Evolutionary conservation across 78 protist genomes (phyloP), one percentile per base, ranked within the genome.

Genomic region (Dictyostelium citrinum): DNA sequence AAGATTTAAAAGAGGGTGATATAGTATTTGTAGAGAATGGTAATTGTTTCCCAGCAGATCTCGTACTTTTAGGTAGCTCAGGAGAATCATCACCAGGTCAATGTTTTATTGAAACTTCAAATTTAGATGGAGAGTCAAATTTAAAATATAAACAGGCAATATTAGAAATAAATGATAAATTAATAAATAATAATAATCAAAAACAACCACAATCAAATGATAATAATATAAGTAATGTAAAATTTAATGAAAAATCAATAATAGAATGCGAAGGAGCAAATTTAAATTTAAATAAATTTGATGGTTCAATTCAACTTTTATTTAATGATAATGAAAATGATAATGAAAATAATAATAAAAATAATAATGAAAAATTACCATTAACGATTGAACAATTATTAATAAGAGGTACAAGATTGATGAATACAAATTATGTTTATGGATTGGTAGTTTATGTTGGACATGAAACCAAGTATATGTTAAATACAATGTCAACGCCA

Each of bases 401-500:
- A 16, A 41, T 93, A 78, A 74, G 84, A 49, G 91, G 83, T 39
- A 70, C 76, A 29, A 39, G 68, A 4, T 29, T 97, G 41, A 81
- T 83, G 70, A 93, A 95, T 82, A 96, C 98, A 3, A 81, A 77
- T 22, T 90, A 29, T 45, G 51, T 75, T 24, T 37, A 71, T 81
- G 98, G 98, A 5, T 24, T 96, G 14, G 97, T 90, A 27, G 90
- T 96, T 9, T 96, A 96, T 90, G 83, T 97, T 5, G 99, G 99
- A 2, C 77, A 84, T 37, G 97, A 98, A 14, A 97, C 98, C 20
- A 98, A 98, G 75, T 55, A 95, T 41, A 61, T 82, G 80, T 37
- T 55, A 75, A 98, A 98, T 80, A 90, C 90, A 27, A 83, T 78
- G 90, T 29, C 81, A 74, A 75, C 97, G 31, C 91, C 92, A 31